phyloP scores from a whole-genome alignment of 2,329 filamentous ascomycete species.

The Colletotrichum euphorbiae region DNA sequence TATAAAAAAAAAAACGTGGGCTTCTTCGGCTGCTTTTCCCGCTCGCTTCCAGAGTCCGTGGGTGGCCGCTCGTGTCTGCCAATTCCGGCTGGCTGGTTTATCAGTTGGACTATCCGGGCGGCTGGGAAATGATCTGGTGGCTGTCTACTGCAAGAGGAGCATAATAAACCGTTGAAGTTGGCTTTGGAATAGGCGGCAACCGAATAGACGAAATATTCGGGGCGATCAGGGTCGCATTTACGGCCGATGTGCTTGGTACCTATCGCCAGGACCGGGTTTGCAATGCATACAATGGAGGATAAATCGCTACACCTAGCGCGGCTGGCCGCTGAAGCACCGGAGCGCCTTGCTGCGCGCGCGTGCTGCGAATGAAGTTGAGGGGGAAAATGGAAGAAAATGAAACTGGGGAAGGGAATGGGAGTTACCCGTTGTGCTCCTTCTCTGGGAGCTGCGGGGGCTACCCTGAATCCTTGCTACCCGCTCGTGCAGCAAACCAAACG shows the following conservation, averaged over 20 bases:
- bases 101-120: neutral
- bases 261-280: neutral
- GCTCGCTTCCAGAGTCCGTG: constrained; percentile 1
- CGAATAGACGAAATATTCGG: too few species aligned
- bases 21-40: neutral
- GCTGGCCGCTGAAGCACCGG: too few species aligned
- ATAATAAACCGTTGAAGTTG: too few species aligned
- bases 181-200: too few species aligned
- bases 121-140: neutral
- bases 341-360: too few species aligned
- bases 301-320: too few species aligned
- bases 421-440: constrained; percentile 25
- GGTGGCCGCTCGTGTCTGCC: neutral
- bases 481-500: constrained; percentile 51
- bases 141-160: neutral
- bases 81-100: neutral
- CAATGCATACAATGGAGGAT: too few species aligned
- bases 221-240: too few species aligned
- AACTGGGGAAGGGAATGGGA: neutral
- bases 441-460: constrained; percentile 42
- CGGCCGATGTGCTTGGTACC: neutral
- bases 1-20: too few species aligned
- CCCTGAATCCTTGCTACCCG: constrained; percentile 55
- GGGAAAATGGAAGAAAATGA: neutral
- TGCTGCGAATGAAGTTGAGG: too few species aligned